Evolutionary conservation across 1,284 basidiomycete species (phyloP).

Genomic region (Rhodotorula sp.): DNA sequence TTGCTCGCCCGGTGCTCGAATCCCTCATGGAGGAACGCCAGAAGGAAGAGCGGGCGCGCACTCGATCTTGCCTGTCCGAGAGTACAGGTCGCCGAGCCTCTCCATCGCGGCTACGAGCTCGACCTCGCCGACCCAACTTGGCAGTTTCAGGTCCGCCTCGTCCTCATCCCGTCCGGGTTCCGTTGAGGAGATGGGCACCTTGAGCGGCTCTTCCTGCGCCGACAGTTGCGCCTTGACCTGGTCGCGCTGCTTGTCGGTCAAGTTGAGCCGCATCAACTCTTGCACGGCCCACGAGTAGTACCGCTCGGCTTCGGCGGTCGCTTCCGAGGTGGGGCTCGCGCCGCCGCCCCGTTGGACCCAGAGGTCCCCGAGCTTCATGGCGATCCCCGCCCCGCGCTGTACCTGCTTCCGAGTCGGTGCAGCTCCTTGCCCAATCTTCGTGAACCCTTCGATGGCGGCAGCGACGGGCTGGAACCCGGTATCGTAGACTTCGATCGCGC

Average conservation of each 20-base stretch:
- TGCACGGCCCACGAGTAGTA: slow-evolving; percentile 32
- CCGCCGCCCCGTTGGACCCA: slow-evolving; percentile 15
- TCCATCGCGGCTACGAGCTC: slow-evolving; percentile 38
- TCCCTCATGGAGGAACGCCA: too few relatives aligned
- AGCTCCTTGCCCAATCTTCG: background rate
- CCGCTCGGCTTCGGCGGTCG: slow-evolving; percentile 28
- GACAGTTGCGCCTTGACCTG: slow-evolving; percentile 14
- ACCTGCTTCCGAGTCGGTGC: background rate
- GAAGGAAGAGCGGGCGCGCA: slow-evolving; percentile 1
- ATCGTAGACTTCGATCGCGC: slow-evolving; percentile 35
- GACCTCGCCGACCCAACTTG: slow-evolving; percentile 27
- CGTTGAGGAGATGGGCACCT: background rate
- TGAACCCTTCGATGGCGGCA: slow-evolving; percentile 7
- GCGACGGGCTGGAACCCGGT: slow-evolving; percentile 30
- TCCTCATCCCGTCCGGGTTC: background rate
- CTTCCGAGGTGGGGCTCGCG: slow-evolving; percentile 1
- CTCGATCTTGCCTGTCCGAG: slow-evolving; percentile 33
- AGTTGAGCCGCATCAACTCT: slow-evolving; percentile 34
- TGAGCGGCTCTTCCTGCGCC: background rate
- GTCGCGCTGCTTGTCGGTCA: slow-evolving; percentile 26
- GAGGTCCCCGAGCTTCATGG: slow-evolving; percentile 38
- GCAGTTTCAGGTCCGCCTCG: slow-evolving; percentile 18
- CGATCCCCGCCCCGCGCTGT: slow-evolving; percentile 26
- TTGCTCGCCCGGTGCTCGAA: background rate
- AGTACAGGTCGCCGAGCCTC: slow-evolving; percentile 36